Base-by-base conservation (phyloP, 2,329 filamentous ascomycete species). In the Colletotrichum destructivum region DNA sequence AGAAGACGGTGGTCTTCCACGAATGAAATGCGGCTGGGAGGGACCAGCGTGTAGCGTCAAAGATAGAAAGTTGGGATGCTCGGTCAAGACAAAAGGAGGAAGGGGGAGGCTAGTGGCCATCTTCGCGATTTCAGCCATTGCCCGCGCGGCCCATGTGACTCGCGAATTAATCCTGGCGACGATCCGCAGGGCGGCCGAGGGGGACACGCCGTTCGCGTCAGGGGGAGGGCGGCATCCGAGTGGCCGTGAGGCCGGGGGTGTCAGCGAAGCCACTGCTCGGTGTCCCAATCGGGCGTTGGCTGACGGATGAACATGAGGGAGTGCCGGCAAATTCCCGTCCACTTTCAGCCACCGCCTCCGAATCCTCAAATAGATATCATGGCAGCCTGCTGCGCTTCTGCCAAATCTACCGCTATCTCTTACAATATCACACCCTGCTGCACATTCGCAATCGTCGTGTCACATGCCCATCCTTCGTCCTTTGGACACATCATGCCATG, bases 1-100 rank as follows among this genome's bases (percentile, higher is more conserved):
- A 84, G 40, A 81, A 21, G 35, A 31, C 31, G 31, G 31, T 7
- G 18, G 18, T 23, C 12, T 26, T 65, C 38, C 31, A 44, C 55
- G 47, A 46, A 55, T 31, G 38, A 21, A 56, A 72, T 40, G 46
- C 31, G 7, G 46, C 2, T 31, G 31, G 15, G 35, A 23, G 42
- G 44, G 2, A n/a, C 23, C 23, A 38, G 51, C 46, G 21, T n/a
- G 31, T 31, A 23, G 52, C 51, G 13, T 21, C 23, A 15, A 38
- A 55, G 21, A 57, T 26, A 52, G 63, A 62, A n/a, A 38, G 8
- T 31, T 31, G 8, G 21, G 49, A 16, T 8, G 11, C 13, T 21
- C 21, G 23, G 21, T 40, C 0, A 40, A 6, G 15, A 16, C 35
- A 38, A 44, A 38, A 38, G 51, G 23, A 12, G 8, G 9, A 31